Conservation (phyloP, 768 basidiomycete genomes). For the Galerina sulciceps region DNA sequence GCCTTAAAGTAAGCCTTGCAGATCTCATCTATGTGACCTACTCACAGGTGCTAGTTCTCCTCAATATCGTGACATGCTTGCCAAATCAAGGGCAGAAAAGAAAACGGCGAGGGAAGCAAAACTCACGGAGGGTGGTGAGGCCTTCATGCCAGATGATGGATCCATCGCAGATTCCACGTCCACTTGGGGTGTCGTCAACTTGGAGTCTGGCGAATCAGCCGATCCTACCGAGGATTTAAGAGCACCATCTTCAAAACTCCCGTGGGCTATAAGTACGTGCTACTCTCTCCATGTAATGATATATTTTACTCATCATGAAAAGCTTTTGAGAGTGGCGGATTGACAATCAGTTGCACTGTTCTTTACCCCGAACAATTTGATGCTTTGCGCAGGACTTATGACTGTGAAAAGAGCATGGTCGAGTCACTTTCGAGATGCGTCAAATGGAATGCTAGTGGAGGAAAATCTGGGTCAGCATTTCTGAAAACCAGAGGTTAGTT, state of each 20-base stretch:
- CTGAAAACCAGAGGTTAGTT: conserved; percentile 86
- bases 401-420: conserved; percentile 92
- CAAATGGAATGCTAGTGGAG: conserved; percentile 95
- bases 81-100: conserved; percentile 79
- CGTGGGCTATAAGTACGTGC: conserved; percentile 79
- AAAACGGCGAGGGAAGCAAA: conserved; percentile 63
- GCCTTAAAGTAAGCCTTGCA: conserved; percentile 71
- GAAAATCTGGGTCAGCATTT: conserved; percentile 97
- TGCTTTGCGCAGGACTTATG: conserved; percentile 87
- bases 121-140: conserved; percentile 71
- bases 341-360: conserved; percentile 92
- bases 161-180: conserved; percentile 84
- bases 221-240: conserved; percentile 80
- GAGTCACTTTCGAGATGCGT: conserved; percentile 93
- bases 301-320: neutral
- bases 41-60: conserved; percentile 58
- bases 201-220: conserved; percentile 66
- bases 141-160: conserved; percentile 91
- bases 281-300: neutral
- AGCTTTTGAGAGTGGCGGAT: conserved; percentile 91
- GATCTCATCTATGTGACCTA: neutral
- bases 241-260: conserved; percentile 76
- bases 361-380: conserved; percentile 98
- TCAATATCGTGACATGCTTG: conserved; percentile 80
- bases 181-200: conserved; percentile 91